These are phyloP conservation scores for Zygoascus bituminiphila DNA, from an alignment of 805 yeast genomes.

Conservation along the genomic window DNA sequence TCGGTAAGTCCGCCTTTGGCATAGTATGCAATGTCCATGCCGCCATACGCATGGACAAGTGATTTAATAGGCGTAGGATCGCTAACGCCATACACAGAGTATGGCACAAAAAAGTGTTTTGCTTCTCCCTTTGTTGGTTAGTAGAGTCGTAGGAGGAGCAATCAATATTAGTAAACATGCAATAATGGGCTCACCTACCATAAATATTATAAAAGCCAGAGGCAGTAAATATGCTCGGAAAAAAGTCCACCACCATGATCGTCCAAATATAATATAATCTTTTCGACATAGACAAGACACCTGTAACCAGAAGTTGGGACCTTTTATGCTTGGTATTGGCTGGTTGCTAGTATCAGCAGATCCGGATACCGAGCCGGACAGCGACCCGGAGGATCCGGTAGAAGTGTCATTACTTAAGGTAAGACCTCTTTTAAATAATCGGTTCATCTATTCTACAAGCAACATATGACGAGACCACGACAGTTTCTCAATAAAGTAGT, in stretches of 20 bases:
- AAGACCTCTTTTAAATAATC: too few relatives aligned
- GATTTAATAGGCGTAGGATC: constrained; percentile 21
- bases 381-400: too few relatives aligned
- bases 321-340: too few relatives aligned
- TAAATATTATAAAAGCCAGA: constrained; percentile 26
- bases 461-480: too few relatives aligned
- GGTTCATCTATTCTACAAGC: too few relatives aligned
- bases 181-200: constrained; percentile 19
- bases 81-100: constrained; percentile 27
- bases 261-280: constrained; percentile 8
- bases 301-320: constrained; percentile 5
- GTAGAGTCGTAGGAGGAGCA: not conserved
- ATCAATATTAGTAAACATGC: not conserved
- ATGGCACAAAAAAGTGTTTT: constrained; percentile 26
- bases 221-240: constrained; percentile 28
- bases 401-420: too few relatives aligned
- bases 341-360: too few relatives aligned
- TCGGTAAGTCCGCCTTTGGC: constrained; percentile 18
- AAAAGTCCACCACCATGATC: constrained; percentile 28
- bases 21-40: constrained; percentile 22
- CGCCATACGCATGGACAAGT: constrained; percentile 22
- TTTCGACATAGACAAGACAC: constrained; percentile 6
- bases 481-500: too few relatives aligned
- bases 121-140: constrained; percentile 25
- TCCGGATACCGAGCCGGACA: too few relatives aligned